phyloP scores from a whole-genome alignment of 345 rosid genomes.

The Barbarea vulgaris region DNA sequence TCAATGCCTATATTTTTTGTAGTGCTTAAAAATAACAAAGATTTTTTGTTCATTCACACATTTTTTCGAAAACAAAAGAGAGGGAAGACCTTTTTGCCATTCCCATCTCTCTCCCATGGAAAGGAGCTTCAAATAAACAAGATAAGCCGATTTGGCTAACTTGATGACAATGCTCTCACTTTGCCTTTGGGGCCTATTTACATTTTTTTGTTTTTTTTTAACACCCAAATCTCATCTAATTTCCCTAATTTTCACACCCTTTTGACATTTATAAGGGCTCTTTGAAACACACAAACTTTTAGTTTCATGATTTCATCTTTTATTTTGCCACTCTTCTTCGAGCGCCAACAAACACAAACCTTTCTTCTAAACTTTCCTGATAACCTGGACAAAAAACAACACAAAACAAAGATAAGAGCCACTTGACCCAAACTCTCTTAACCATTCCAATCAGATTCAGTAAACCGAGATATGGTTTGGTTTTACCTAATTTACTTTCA shows the following conservation, averaged over 20 bases:
- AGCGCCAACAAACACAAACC: constrained; percentile 25
- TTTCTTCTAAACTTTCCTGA: constrained; percentile 1
- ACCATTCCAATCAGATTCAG: not conserved
- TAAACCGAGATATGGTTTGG: not conserved
- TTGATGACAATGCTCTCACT: constrained; percentile 11
- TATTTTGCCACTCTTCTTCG: constrained; percentile 41
- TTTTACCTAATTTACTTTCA: constrained; percentile 30
- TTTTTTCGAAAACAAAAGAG: constrained; percentile 26
- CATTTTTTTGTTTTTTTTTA: not conserved
- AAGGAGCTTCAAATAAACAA: constrained; percentile 4
- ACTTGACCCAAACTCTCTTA: not conserved
- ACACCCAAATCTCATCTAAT: constrained; percentile 4
- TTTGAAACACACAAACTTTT: not conserved
- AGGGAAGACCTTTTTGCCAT: constrained; percentile 25
- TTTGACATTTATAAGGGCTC: constrained; percentile 7
- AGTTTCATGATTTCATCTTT: constrained; percentile 15
- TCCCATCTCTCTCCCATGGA: constrained; percentile 21
- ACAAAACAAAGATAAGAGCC: constrained; percentile 2
- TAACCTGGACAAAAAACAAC: constrained; percentile 19
- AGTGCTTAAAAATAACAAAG: no score
- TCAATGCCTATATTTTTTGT: no score
- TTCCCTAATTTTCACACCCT: constrained; percentile 21
- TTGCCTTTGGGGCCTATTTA: constrained; percentile 20
- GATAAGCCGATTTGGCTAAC: constrained; percentile 35
- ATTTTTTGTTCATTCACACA: constrained; percentile 10